A percentile compares a stretch with the other conserved stretches of the same genome.
These are phyloP conservation scores for Candida gorgasii DNA, from an alignment of 805 yeast genomes.

Conservation along the genomic window DNA sequence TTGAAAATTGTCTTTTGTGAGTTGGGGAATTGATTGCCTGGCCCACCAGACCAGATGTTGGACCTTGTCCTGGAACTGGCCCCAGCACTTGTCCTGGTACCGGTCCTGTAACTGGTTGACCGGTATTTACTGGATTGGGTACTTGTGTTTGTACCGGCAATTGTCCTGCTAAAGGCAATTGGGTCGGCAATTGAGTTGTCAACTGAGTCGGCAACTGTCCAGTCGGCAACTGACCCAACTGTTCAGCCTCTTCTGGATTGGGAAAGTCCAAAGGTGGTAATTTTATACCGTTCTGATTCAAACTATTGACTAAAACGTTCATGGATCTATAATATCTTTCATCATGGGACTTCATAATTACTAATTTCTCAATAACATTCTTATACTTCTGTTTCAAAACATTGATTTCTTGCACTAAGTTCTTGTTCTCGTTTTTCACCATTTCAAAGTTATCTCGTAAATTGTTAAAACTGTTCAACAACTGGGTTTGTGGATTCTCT, in stretches of 20 bases:
- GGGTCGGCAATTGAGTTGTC: too few relatives aligned
- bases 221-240: background rate
- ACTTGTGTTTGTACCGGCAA: background rate
- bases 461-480: slow-evolving; percentile 13
- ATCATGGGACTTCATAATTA: slow-evolving; percentile 55
- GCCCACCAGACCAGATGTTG: too few relatives aligned
- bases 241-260: slow-evolving; percentile 22
- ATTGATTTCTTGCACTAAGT: slow-evolving; percentile 34
- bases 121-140: too few relatives aligned
- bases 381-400: slow-evolving; percentile 58
- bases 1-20: slow-evolving; percentile 9
- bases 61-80: background rate
- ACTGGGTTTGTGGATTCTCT: slow-evolving; percentile 4
- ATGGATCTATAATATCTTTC: slow-evolving; percentile 59
- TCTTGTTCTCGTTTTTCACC: slow-evolving; percentile 33
- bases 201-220: too few relatives aligned
- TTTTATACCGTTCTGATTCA: slow-evolving; percentile 62
- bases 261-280: slow-evolving; percentile 67
- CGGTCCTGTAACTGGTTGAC: too few relatives aligned
- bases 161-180: too few relatives aligned
- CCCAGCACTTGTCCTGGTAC: background rate
- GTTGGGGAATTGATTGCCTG: background rate
- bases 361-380: slow-evolving; percentile 60
- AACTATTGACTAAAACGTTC: slow-evolving; percentile 47
- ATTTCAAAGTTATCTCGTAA: slow-evolving; percentile 34